Evolutionary conservation across 1,139 yeast species (phyloP).

Genomic region (Saccharomycopsis phalli): DNA sequence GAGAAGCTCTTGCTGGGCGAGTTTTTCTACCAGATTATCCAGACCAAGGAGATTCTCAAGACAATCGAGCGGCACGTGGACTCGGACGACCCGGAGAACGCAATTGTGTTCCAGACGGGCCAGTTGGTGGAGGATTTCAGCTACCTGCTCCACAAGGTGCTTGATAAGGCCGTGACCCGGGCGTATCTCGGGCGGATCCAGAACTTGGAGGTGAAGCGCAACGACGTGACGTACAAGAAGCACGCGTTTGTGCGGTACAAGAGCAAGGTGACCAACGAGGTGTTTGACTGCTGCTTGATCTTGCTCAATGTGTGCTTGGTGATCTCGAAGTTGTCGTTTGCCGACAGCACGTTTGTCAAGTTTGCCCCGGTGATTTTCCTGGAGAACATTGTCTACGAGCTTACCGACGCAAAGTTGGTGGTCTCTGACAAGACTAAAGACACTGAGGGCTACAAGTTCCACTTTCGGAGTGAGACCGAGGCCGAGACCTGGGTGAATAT

Average conservation of each 20-base stretch:
- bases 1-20: slow-evolving; percentile 16
- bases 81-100: slow-evolving; percentile 17
- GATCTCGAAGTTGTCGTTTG: slow-evolving; percentile 11
- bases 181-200: slow-evolving; percentile 14
- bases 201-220: slow-evolving; percentile 16
- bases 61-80: slow-evolving; percentile 12
- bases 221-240: slow-evolving; percentile 16
- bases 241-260: slow-evolving; percentile 18
- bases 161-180: slow-evolving; percentile 15
- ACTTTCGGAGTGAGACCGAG: slow-evolving; percentile 14
- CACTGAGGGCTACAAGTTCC: slow-evolving; percentile 13
- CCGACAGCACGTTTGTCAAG: slow-evolving; percentile 10
- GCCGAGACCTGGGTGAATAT: slow-evolving; percentile 17
- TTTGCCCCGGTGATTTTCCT: slow-evolving; percentile 16
- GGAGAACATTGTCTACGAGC: slow-evolving; percentile 17
- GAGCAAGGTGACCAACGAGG: slow-evolving; percentile 13
- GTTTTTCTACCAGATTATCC: slow-evolving; percentile 18
- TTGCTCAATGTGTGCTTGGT: slow-evolving; percentile 16
- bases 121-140: slow-evolving; percentile 14
- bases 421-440: slow-evolving; percentile 12
- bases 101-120: slow-evolving; percentile 15
- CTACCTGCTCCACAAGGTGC: slow-evolving; percentile 12
- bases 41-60: slow-evolving; percentile 17
- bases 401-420: slow-evolving; percentile 12
- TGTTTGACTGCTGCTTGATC: slow-evolving; percentile 17